These are phyloP conservation scores for Herpetomonas samuelpessoai DNA, from an alignment of 208 protist species.

Conservation along the genomic window DNA sequence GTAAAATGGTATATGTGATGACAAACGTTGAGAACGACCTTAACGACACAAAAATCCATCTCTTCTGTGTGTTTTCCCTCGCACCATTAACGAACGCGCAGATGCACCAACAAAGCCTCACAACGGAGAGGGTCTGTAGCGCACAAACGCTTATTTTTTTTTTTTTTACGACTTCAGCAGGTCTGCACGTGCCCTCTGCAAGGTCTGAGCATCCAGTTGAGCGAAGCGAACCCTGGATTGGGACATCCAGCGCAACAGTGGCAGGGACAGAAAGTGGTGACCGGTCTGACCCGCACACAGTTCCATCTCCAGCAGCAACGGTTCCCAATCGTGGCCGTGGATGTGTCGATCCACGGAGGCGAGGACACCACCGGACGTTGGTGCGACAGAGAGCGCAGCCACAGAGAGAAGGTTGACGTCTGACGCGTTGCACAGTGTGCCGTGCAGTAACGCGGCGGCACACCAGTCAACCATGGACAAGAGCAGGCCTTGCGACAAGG, in stretches of 20 bases:
- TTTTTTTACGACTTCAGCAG: constrained; percentile 5
- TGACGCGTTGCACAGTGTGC: constrained; percentile 19
- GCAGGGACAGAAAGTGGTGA: constrained; percentile 20
- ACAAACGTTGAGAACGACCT: no score
- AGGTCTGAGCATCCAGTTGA: constrained; percentile 11
- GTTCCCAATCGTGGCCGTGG: constrained; percentile 9
- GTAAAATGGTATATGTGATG: no score
- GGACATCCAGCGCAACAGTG: constrained; percentile 30
- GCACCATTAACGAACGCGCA: no score
- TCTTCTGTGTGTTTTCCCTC: no score
- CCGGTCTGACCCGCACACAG: neutral
- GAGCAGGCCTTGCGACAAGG: neutral
- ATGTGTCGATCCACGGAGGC: constrained; percentile 36
- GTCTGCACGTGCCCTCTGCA: neutral
- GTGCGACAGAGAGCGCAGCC: constrained; percentile 37
- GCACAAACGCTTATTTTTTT: neutral
- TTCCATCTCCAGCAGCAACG: constrained; percentile 18
- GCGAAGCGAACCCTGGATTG: constrained; percentile 20
- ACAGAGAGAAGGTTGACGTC: constrained; percentile 58
- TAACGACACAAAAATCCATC: no score
- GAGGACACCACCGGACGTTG: constrained; percentile 54
- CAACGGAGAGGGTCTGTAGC: no score
- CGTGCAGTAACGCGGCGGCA: constrained; percentile 29
- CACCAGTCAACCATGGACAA: constrained; percentile 8
- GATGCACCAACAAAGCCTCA: no score